Evolutionary conservation across 768 basidiomycete genomes (phyloP), one percentile per base, ranked within the genome.

Genomic region (Daedaleopsis nitida): DNA sequence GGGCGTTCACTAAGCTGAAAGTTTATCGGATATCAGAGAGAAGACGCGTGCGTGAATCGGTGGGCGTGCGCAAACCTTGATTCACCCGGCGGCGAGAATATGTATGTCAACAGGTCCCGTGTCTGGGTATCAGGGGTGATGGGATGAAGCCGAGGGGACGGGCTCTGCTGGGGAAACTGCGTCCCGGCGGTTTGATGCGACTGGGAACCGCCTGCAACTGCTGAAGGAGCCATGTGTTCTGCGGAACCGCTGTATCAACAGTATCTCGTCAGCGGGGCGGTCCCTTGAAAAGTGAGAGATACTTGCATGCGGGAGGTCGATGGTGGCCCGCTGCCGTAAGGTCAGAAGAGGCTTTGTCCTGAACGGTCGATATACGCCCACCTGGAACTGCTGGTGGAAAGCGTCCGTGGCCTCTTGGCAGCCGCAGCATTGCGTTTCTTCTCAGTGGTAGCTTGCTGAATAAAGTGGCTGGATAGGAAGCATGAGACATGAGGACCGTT

Each of bases 381-480:
- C 69, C 63, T 70, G 23, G 58, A 32, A 53, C 62, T 66, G 63
- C 67, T 52, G 24, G 53, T 76, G 62, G 78, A 86, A 39, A 83
- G 75, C 66, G 86, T 85, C 67, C 90, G 84, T 23, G 90, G 86
- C 70, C 88, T 82, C 62, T 90, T 85, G 66, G 75, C 76, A 38
- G 80, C 73, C 44, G 81, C 77, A 21, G 81, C 78, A 59, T 74
- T 78, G 61, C 90, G 88, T 73, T 92, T 92, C 80, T 89, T 89
- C 76, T 93, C 91, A 73, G 83, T 88, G 7, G 92, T 93, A 19
- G 88, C 89, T 74, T 92, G 91, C 70, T 93, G 92, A 27, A 92
- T 88, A 70, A 77, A 86, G 70, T 93, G 89, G 61, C 90, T 92
- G 69, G 17, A 52, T 39, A 42, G 60, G 51, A 59, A 63, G 45